phyloP scores from a whole-genome alignment of 768 basidiomycete genomes.

The Mycena leptocephala region DNA sequence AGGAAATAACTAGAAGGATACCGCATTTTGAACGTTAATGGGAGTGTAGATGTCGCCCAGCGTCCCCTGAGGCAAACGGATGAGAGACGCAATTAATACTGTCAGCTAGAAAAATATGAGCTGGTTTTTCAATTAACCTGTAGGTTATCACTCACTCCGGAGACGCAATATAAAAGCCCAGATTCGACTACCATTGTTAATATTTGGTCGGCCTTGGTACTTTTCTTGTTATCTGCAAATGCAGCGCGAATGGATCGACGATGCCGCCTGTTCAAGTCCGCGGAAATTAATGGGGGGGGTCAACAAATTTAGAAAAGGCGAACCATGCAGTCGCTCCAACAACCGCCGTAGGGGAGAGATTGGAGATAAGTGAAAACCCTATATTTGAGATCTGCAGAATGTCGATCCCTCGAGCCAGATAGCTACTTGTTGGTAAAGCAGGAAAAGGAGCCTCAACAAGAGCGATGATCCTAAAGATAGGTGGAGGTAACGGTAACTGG shows the following conservation, averaged over 20 bases:
- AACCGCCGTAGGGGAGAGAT: conserved; percentile 29
- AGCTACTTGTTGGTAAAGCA: background rate
- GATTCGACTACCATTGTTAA: background rate
- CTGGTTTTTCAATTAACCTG: background rate
- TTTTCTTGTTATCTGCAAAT: background rate
- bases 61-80: conserved; percentile 29
- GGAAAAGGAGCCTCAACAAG: background rate
- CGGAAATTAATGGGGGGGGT: no score
- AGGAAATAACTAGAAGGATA: no score
- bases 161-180: background rate
- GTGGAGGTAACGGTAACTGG: background rate
- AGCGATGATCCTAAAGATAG: conserved; percentile 13
- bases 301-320: background rate
- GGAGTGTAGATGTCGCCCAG: conserved; percentile 36
- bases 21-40: conserved; percentile 34
- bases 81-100: conserved; percentile 16
- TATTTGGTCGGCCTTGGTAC: background rate
- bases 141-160: background rate
- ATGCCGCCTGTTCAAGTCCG: background rate
- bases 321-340: conserved; percentile 31
- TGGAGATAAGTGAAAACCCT: conserved; percentile 30
- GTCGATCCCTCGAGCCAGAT: conserved; percentile 16
- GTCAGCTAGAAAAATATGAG: conserved; percentile 9
- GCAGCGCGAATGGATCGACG: background rate
- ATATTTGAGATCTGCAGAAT: conserved; percentile 25